Evolutionary conservation across 805 yeast genomes (phyloP).

Genomic region (Pichia manshurica): DNA sequence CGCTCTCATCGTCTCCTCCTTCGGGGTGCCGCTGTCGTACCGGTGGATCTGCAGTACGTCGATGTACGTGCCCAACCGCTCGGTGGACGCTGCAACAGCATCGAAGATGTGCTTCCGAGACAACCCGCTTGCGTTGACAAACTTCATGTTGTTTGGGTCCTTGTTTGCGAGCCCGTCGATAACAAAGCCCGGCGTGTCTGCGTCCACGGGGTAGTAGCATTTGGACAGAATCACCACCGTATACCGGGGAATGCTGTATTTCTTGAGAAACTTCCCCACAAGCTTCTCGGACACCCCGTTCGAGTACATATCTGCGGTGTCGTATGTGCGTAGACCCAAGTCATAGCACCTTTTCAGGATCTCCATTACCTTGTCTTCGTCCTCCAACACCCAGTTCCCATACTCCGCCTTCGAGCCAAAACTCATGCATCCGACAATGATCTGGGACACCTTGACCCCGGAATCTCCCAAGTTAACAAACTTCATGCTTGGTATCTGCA

Average conservation of each 20-base stretch:
- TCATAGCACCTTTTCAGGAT: slow-evolving; percentile 37
- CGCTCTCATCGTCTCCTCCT: slow-evolving; percentile 50
- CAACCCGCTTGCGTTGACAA: slow-evolving; percentile 35
- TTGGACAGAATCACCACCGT: slow-evolving; percentile 28
- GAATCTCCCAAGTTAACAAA: slow-evolving; percentile 27
- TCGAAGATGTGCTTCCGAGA: slow-evolving; percentile 43
- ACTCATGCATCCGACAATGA: slow-evolving; percentile 36
- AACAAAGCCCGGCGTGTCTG: slow-evolving; percentile 9
- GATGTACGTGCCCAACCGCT: slow-evolving; percentile 45
- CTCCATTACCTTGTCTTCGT: slow-evolving; percentile 39
- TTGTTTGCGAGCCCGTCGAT: slow-evolving; percentile 1
- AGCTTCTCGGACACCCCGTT: slow-evolving; percentile 25
- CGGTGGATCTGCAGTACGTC: slow-evolving; percentile 56
- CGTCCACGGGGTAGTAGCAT: slow-evolving; percentile 15
- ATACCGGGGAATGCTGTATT: slow-evolving; percentile 26
- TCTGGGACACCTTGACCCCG: slow-evolving; percentile 31
- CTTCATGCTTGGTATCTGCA: slow-evolving; percentile 1
- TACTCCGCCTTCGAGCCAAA: slow-evolving; percentile 31
- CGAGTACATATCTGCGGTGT: slow-evolving; percentile 36
- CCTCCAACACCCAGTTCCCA: slow-evolving; percentile 40
- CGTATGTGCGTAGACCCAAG: slow-evolving; percentile 39
- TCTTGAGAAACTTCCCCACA: slow-evolving; percentile 25
- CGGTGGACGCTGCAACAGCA: slow-evolving; percentile 35
- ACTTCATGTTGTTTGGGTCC: slow-evolving; percentile 7
- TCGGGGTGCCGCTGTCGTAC: slow-evolving; percentile 42